phyloP scores from a whole-genome alignment of 805 yeast genomes.

The Yamadazyma nakazawae region DNA sequence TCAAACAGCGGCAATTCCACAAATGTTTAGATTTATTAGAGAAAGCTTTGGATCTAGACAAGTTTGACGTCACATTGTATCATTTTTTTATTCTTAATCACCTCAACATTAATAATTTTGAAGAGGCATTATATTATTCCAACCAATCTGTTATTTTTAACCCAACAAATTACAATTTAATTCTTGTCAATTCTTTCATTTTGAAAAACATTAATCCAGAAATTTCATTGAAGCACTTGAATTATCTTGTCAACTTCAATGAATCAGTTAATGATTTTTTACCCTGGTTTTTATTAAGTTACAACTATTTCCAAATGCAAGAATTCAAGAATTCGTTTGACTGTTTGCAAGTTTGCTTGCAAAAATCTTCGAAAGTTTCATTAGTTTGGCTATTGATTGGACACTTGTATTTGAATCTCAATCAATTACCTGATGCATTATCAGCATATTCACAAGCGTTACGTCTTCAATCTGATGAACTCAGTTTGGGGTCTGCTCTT shows the following conservation, averaged over 20 bases:
- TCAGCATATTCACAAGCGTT: slow-evolving; percentile 68
- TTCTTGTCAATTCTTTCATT: slow-evolving; percentile 4
- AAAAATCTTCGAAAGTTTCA: slow-evolving; percentile 52
- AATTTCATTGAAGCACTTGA: slow-evolving; percentile 4
- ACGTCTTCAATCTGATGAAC: slow-evolving; percentile 47
- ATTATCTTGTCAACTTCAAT: slow-evolving; percentile 4
- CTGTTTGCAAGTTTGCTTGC: slow-evolving; percentile 51
- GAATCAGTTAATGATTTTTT: slow-evolving; percentile 44
- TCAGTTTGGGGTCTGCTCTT: slow-evolving; percentile 46
- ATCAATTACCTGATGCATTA: slow-evolving; percentile 62
- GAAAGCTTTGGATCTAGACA: background rate
- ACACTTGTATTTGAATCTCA: slow-evolving; percentile 52
- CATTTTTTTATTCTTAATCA: slow-evolving; percentile 5
- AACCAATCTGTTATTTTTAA: slow-evolving; percentile 6
- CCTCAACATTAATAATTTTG: slow-evolving; percentile 1
- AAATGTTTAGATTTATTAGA: background rate
- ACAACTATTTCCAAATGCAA: slow-evolving; percentile 46
- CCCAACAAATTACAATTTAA: slow-evolving; percentile 8
- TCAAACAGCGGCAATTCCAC: background rate
- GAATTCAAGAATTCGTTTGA: slow-evolving; percentile 53
- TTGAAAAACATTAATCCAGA: background rate
- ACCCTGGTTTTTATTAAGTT: slow-evolving; percentile 56
- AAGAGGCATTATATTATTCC: slow-evolving; percentile 7
- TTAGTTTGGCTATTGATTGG: slow-evolving; percentile 69
- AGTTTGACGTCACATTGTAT: slow-evolving; percentile 6